Evolutionary conservation across 1,284 basidiomycete species (phyloP).

Genomic region (Austropuccinia psidii): DNA sequence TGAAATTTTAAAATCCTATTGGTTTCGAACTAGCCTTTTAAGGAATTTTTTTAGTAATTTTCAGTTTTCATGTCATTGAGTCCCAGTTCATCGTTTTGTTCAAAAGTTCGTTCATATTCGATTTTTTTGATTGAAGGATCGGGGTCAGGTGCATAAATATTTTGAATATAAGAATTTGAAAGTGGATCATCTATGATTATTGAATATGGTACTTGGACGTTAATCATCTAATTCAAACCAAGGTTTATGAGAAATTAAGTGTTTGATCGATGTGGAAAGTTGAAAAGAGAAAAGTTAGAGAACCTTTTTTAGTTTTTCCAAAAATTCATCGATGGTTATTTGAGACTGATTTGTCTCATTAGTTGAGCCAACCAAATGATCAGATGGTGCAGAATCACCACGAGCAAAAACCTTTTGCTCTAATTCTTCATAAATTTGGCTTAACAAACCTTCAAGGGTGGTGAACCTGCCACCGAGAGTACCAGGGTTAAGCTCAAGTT

Average conservation of each 20-base stretch:
- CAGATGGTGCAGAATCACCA: constrained; percentile 57
- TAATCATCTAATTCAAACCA: constrained; percentile 58
- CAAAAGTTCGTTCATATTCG: constrained; percentile 70
- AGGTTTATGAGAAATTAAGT: not conserved
- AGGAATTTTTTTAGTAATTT: too few relatives aligned
- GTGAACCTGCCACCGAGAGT: constrained; percentile 98
- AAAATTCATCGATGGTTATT: constrained; percentile 62
- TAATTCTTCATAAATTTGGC: constrained; percentile 92
- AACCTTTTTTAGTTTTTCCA: constrained; percentile 69
- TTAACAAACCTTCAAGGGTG: constrained; percentile 87
- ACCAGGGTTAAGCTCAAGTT: constrained; percentile 80
- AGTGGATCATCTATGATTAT: constrained; percentile 92
- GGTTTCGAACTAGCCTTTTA: too few relatives aligned
- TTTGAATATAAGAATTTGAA: constrained; percentile 92
- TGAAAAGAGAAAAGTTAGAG: not conserved
- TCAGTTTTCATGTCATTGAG: constrained; percentile 95
- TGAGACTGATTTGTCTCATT: constrained; percentile 50
- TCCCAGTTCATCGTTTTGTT: constrained; percentile 93
- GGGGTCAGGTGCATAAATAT: constrained; percentile 71
- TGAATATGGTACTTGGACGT: constrained; percentile 69
- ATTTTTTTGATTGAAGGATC: constrained; percentile 84
- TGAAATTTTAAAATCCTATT: too few relatives aligned
- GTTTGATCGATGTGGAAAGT: not conserved
- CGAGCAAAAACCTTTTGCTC: constrained; percentile 76
- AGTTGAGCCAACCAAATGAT: constrained; percentile 4